Evolutionary conservation across 1,284 basidiomycete species (phyloP).

Genomic region (Ceratobasidium sp.): DNA sequence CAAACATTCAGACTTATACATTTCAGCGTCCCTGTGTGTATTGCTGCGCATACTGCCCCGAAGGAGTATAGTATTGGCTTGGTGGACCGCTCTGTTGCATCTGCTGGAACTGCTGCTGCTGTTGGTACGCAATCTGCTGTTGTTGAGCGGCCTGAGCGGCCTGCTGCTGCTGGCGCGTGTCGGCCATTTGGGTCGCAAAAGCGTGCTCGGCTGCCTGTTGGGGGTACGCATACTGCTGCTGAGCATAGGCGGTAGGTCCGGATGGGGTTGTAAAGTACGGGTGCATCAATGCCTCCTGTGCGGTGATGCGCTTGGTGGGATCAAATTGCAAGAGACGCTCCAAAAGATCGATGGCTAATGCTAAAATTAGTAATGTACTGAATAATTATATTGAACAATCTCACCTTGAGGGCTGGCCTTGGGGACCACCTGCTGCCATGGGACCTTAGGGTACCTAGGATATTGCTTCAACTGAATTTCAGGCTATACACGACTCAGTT

Average conservation of each 20-base stretch:
- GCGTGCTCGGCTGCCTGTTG: conserved; percentile 45
- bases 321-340: conserved; percentile 98
- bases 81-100: conserved; percentile 43
- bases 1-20: background rate
- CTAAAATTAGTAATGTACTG: conserved; percentile 45
- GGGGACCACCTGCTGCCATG: conserved; percentile 89
- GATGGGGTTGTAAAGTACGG: conserved; percentile 85
- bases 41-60: conserved; percentile 43
- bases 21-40: conserved; percentile 40
- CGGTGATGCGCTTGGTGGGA: conserved; percentile 91
- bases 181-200: conserved; percentile 41
- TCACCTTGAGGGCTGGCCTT: conserved; percentile 91
- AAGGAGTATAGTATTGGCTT: conserved; percentile 42
- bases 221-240: conserved; percentile 48
- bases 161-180: conserved; percentile 56
- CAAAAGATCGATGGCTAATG: conserved; percentile 89
- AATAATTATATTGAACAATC: conserved; percentile 46
- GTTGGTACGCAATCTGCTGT: conserved; percentile 54
- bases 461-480: conserved; percentile 91
- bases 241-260: conserved; percentile 60
- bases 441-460: conserved; percentile 92
- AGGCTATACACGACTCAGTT: conserved; percentile 67
- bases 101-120: conserved; percentile 56
- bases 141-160: conserved; percentile 52
- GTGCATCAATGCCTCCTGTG: conserved; percentile 91